Percentiles rank a stretch among this genome's conserved stretches.
These are phyloP conservation scores for Fistulifera solaris DNA, from an alignment of 108 stramenopile genomes.

Conservation along the genomic window DNA sequence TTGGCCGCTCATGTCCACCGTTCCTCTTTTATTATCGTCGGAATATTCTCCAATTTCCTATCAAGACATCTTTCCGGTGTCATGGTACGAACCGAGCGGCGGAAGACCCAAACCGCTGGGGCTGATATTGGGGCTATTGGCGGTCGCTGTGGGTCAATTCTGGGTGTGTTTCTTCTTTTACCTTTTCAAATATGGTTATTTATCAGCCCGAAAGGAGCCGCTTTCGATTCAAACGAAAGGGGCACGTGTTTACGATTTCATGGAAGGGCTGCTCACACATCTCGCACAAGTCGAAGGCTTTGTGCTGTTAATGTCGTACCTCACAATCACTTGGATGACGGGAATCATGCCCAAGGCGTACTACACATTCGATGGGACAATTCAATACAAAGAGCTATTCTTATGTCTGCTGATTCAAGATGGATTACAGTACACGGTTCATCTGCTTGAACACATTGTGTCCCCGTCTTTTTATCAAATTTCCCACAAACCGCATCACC, in stretches of 20 bases:
- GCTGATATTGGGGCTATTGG: slow-evolving; percentile 61
- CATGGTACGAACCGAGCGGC: slow-evolving; percentile 39
- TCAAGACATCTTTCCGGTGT: slow-evolving; percentile 40
- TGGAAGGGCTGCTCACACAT: slow-evolving; percentile 65
- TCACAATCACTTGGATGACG: slow-evolving; percentile 82
- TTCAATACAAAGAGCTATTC: slow-evolving; percentile 56
- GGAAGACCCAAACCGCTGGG: slow-evolving; percentile 61
- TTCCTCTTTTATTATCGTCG: slow-evolving; percentile 50
- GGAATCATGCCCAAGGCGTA: slow-evolving; percentile 75
- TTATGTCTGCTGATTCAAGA: slow-evolving; percentile 82
- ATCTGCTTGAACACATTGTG: slow-evolving; percentile 73
- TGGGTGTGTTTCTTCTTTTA: slow-evolving; percentile 61
- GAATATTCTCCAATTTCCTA: slow-evolving; percentile 34
- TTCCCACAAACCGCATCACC: slow-evolving; percentile 93
- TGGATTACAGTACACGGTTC: slow-evolving; percentile 74
- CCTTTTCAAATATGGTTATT: slow-evolving; percentile 34
- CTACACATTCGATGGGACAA: slow-evolving; percentile 71
- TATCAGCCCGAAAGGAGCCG: slow-evolving; percentile 33
- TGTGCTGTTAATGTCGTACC: slow-evolving; percentile 69
- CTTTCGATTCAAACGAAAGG: slow-evolving; percentile 68
- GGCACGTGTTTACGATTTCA: slow-evolving; percentile 55
- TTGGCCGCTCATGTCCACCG: slow-evolving; percentile 67
- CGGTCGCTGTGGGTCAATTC: slow-evolving; percentile 76
- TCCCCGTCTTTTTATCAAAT: slow-evolving; percentile 71
- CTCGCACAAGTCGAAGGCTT: slow-evolving; percentile 88